These are phyloP conservation scores for Tothia fuscella DNA, from an alignment of 2,329 filamentous ascomycete species.

Conservation along the genomic window DNA sequence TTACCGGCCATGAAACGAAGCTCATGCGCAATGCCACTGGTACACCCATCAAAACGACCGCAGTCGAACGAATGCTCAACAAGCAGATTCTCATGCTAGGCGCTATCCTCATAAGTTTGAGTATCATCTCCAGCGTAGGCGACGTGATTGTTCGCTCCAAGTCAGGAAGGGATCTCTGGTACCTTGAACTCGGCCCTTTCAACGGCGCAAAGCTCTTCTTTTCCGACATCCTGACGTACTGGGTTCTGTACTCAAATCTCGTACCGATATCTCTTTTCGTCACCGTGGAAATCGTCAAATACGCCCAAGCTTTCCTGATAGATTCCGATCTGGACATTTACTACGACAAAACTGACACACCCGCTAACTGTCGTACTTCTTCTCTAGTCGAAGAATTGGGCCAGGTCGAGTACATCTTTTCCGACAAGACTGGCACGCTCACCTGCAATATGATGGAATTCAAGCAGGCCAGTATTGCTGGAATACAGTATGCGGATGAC, in stretches of 20 bases:
- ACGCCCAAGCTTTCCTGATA: conserved; percentile 94
- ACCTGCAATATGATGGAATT: conserved; percentile 99
- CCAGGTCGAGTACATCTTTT: conserved; percentile 98
- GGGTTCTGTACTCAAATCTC: conserved; percentile 92
- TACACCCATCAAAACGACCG: conserved; percentile 93
- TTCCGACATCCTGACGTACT: conserved; percentile 93
- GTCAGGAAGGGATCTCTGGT: conserved; percentile 50
- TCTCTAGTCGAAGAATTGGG: conserved; percentile 94
- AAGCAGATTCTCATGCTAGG: conserved; percentile 84
- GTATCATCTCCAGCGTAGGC: conserved; percentile 80
- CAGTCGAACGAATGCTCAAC: conserved; percentile 90
- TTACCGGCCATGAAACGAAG: conserved; percentile 96
- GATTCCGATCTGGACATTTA: conserved; percentile 98
- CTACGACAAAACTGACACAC: conserved; percentile 88
- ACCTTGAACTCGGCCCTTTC: conserved; percentile 56
- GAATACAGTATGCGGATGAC: conserved; percentile 86
- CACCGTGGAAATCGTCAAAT: conserved; percentile 94
- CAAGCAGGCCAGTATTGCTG: conserved; percentile 83
- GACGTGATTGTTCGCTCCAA: conserved; percentile 70
- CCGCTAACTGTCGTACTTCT: conserved; percentile 89
- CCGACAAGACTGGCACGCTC: conserved; percentile 91
- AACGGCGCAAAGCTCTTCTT: conserved; percentile 72
- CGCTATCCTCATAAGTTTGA: conserved; percentile 69
- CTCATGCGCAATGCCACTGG: conserved; percentile 97
- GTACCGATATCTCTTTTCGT: conserved; percentile 98